Evolutionary conservation across 257 asterid species (phyloP), one percentile per base, ranked within the genome.

Genomic region (Oldenlandia corymbosa): DNA sequence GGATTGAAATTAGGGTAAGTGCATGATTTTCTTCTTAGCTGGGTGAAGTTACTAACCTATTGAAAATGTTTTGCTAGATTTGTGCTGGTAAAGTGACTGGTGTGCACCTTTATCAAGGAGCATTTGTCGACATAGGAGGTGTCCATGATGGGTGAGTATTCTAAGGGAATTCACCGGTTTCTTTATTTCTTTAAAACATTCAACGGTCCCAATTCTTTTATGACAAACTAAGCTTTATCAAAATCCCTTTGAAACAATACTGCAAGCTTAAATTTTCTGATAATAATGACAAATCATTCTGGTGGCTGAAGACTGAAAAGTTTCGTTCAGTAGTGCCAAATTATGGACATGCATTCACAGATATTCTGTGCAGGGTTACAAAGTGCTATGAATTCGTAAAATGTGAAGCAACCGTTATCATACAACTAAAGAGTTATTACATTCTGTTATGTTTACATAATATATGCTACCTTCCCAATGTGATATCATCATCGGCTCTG

Each of bases 71-170:
- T 78, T 61, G 71, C 42, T 77, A 91, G 98, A 85, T 92, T 68
- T 92, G 98, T 80, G 87, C 89, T 37, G 98, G 97, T 71, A 89
- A 76, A 78, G 97, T 92, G 72, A 83, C 86, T 53, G 95, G 95
- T 23, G 62, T 91, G 66, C 97, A 91, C 68, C 98, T 91, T 67
- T 87, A 91, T 73, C 98, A 91, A 85, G 98, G 98, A 79, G 98
- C 98, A 49, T 91, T 91, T 77, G 97, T 91, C 13, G 98, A 91
- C 79, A 83, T 91, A 61, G 98, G 98, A 65, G 88, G 98, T 36
- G 98, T 91, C 64, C 83, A 88, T 73, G 98, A 88, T 68, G 98
- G 98, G 98, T 91, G 77, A 73, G 80, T 68, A 23, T 71, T 67
- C 17, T 79, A 75, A 60, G 18, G 34, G 5, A 18, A 18, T 37